Base-by-base conservation (phyloP, 2,329 filamentous ascomycete genomes). In the Colletotrichum karsti region DNA sequence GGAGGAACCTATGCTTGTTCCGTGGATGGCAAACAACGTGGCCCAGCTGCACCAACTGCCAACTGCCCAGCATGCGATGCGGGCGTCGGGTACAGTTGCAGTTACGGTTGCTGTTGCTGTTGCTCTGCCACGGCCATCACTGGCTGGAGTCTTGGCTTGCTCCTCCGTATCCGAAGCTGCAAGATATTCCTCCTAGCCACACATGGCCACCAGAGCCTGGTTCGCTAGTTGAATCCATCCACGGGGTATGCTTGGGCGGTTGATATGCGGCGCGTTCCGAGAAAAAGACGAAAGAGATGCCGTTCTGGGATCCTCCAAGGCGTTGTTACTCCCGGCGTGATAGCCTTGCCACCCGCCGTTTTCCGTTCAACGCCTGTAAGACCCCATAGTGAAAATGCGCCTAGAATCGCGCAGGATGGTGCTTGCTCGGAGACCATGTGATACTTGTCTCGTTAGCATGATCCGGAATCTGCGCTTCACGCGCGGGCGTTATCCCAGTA, bases 401-500 rank as follows among this genome's bases (percentile, higher is more conserved):
- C 51, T n/a, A 12, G 4, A 3, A 7, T 26, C n/a, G 58, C 58
- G 24, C 63, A 33, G 6, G 20, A 12, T 7, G 28, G 18, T 4
- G 13, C 15, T 39, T 62, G 48, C 46, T 15, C n/a, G 15, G 15
- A 22, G 42, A 46, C n/a, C n/a, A n/a, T n/a, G n/a, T n/a, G n/a
- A n/a, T n/a, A n/a, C n/a, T n/a, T n/a, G n/a, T n/a, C 26, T 28
- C 20, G 10, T 63, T n/a, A 42, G 33, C 39, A 37, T 26, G 55
- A 26, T 26, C 48, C 7, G n/a, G 12, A 39, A 6, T n/a, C n/a
- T 26, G 12, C 4, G 37, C n/a, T 33, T 76, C 74, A 82, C 53
- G 78, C 81, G 55, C 75, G 74, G 18, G 76, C 72, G 70, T 83
- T 80, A 73, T 87, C 82, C 87, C 87, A 90, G 76, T 84, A 89